phyloP scores from a whole-genome alignment of 345 rosid species.

The Brassica nigra region DNA sequence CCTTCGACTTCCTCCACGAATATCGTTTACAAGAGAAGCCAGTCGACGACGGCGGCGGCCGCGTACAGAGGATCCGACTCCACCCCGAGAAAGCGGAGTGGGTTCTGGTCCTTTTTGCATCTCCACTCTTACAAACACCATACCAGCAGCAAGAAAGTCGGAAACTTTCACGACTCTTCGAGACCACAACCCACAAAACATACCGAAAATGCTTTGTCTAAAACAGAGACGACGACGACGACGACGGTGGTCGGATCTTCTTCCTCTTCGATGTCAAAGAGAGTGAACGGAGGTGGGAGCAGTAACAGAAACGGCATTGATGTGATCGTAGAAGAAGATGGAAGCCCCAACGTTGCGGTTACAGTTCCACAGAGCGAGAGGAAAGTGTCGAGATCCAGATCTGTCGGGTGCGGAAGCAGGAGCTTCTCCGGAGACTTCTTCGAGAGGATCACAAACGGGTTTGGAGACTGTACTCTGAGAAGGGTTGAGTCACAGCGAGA shows the following conservation, averaged over 20 bases:
- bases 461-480: slow-evolving; percentile 93
- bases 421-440: slow-evolving; percentile 98
- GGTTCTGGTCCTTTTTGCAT: slow-evolving; percentile 89
- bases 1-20: slow-evolving; percentile 49
- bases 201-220: background rate
- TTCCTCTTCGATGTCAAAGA: slow-evolving; percentile 52
- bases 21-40: slow-evolving; percentile 75
- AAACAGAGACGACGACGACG: slow-evolving; percentile 19
- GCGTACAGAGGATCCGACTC: slow-evolving; percentile 44
- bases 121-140: slow-evolving; percentile 56
- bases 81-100: slow-evolving; percentile 63
- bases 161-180: slow-evolving; percentile 25
- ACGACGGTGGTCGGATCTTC: slow-evolving; percentile 30
- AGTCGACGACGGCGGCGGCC: slow-evolving; percentile 46
- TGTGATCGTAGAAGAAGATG: slow-evolving; percentile 61
- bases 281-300: slow-evolving; percentile 29
- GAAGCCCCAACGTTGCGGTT: slow-evolving; percentile 53
- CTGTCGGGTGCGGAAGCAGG: slow-evolving; percentile 97
- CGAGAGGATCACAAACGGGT: slow-evolving; percentile 93
- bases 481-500: slow-evolving; percentile 97
- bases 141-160: slow-evolving; percentile 44
- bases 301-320: slow-evolving; percentile 35
- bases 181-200: slow-evolving; percentile 6
- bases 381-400: slow-evolving; percentile 98
- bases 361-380: slow-evolving; percentile 54